Evolutionary conservation across 495 filamentous ascomycete species (phyloP), one percentile per base, ranked within the genome.

Genomic region (Talaromyces nanjingensis): DNA sequence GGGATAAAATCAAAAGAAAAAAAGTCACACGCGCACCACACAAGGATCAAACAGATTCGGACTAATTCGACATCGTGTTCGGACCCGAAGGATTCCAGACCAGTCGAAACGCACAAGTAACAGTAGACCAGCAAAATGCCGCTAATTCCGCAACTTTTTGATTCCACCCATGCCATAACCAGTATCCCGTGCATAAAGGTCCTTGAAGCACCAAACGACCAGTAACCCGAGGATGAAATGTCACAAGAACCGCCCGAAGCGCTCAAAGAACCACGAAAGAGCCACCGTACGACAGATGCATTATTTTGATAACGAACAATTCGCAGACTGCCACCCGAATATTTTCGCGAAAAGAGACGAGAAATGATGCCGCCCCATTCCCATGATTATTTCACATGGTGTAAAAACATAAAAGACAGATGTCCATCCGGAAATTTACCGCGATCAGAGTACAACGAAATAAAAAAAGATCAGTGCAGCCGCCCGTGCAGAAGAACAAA

Each of bases 321-420:
- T 66, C 63, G 39, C 58, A 66, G 62, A 65, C 37, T 64, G 62
- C 65, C 68, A 68, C 60, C 57, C 62, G 62, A 20, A 59, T 45
- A 39, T 45, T 62, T 62, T 62, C 18, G 24, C 37, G 39, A 64
- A 57, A 45, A 58, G 31, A 64, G 31, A 64, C 20, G 53, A 63
- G 20, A 63, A 11, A 39, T 47, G 45, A 42, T 49, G 45, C 56
- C 56, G 56, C 56, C 56, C 27, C 56, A 59, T 59, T 59, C 56
- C 56, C 27, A 59, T 59, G 31, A 59, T 18, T 37, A 8, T 20
- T 37, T 65, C 37, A 58, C 72, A 68, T 66, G 60, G 31, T 9
- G 55, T 52, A 62, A 65, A 65, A 64, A 53, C 64, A 67, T 59
- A 63, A 70, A 73, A 66, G 55, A 68, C 58, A 66, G 58, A 72